Base-by-base conservation (phyloP, 495 filamentous ascomycete species). In the Penicillium simplicissimum region DNA sequence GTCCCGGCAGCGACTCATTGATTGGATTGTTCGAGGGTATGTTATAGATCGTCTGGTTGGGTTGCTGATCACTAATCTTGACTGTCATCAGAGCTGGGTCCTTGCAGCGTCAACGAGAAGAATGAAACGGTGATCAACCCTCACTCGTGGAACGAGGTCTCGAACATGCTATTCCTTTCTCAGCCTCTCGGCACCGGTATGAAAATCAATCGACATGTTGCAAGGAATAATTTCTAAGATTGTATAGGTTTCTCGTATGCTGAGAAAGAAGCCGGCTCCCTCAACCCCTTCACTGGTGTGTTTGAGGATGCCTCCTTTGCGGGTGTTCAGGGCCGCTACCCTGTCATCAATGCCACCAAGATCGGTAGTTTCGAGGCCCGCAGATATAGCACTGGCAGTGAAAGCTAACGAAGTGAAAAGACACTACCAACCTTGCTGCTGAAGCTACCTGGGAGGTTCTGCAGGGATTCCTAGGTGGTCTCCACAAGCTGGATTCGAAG, bases 121-220 rank as follows among this genome's bases (percentile, higher is more conserved):
- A 70, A 81, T 49, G 81, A 84, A 56, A 75, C 82, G 14, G 76
- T 75, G 51, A 70, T 82, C 17, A 85, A 87, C 68, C 82, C 82
- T 13, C 88, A 87, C 75, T 82, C 84, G 5, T 93, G 88, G 88
- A 89, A 86, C 68, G 81, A 88, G 63, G 83, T 84, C 3, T 88
- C 87, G 14, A 92, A 92, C 65, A 82, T 92, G 81, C 75, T 93
- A 11, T 93, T 87, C 65, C 79, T 93, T 43, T 89, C 89, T 33
- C 87, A 91, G 71, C 84, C 87, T 13, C 68, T 87, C 37, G 87
- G 86, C 19, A 80, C 83, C 4, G 84, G 74, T 74, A 67, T 60
- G 65, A 14, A n/a, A 1, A 1, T 10, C 34, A 19, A 19, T 15
- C 40, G 3, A 52, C 23, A 1, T 34, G 9, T 23, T 1, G 35